Conservation (phyloP, 2,329 filamentous ascomycete species). For the Aschersonia sp. region DNA sequence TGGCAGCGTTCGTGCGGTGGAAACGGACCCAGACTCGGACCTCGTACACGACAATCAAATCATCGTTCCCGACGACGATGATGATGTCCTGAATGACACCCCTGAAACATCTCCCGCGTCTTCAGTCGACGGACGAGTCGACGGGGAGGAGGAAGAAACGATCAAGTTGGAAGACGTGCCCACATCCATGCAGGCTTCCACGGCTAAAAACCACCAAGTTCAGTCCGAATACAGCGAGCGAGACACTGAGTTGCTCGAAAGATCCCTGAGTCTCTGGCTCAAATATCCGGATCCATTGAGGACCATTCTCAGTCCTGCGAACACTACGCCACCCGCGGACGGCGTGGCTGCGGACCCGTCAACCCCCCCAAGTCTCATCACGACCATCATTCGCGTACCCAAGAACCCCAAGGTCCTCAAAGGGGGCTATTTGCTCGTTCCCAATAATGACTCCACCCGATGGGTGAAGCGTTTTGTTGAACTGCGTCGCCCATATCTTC, state of each 20-base stretch:
- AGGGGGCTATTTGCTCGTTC: slow-evolving; percentile 75
- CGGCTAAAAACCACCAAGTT: not conserved
- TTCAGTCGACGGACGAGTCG: slow-evolving; percentile 16
- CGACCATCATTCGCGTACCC: slow-evolving; percentile 60
- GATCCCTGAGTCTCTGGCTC: slow-evolving; percentile 50
- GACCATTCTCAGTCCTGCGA: slow-evolving; percentile 41
- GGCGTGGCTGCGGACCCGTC: slow-evolving; percentile 36
- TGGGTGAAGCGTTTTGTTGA: slow-evolving; percentile 94
- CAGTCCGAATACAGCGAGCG: slow-evolving; percentile 26
- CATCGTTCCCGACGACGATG: slow-evolving; percentile 38
- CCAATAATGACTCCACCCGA: slow-evolving; percentile 63
- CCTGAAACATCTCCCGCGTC: slow-evolving; percentile 35
- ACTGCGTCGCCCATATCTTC: slow-evolving; percentile 77
- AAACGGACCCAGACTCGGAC: slow-evolving; percentile 22
- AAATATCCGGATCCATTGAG: slow-evolving; percentile 41
- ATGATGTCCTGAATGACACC: slow-evolving; percentile 43
- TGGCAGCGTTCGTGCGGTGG: slow-evolving; percentile 16
- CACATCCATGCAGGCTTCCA: not conserved
- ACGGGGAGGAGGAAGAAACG: slow-evolving; percentile 9
- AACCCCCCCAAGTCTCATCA: slow-evolving; percentile 50
- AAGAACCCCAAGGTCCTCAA: slow-evolving; percentile 76
- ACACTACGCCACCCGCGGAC: slow-evolving; percentile 55
- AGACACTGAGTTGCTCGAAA: slow-evolving; percentile 33
- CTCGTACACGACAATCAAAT: slow-evolving; percentile 19
- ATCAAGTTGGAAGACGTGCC: slow-evolving; percentile 6